Evolutionary conservation across 202 grass and related monocot species (phyloP).

Genomic region (Saccharum hybrid): DNA sequence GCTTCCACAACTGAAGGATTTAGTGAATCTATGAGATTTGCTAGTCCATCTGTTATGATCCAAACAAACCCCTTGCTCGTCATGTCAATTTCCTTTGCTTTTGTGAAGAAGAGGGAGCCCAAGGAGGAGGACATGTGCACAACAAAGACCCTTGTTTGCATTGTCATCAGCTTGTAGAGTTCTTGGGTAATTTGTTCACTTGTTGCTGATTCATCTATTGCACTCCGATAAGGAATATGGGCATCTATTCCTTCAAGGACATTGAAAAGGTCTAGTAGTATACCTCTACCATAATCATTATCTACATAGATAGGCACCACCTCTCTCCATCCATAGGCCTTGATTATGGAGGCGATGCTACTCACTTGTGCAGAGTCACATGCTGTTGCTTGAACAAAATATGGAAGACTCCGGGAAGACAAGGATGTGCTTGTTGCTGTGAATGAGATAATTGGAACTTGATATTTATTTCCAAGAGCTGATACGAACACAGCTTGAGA

Average conservation of each 20-base stretch:
- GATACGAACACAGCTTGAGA: constrained; percentile 50
- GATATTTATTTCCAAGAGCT: constrained; percentile 40
- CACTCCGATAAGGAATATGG: too few relatives aligned
- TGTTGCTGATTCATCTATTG: constrained; percentile 30
- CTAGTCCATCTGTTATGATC: constrained; percentile 53
- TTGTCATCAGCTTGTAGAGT: constrained; percentile 61
- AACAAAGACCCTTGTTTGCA: constrained; percentile 65
- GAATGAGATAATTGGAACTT: constrained; percentile 62
- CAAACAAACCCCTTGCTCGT: constrained; percentile 60
- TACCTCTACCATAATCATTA: constrained; percentile 43
- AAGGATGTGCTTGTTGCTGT: constrained; percentile 51
- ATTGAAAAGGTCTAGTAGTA: constrained; percentile 45
- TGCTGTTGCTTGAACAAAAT: constrained; percentile 55
- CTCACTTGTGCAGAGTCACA: constrained; percentile 44
- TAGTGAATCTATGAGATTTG: constrained; percentile 40
- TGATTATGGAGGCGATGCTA: constrained; percentile 53
- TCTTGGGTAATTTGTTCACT: constrained; percentile 47
- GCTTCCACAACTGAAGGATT: constrained; percentile 32
- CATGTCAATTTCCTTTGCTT: constrained; percentile 54
- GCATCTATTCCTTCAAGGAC: constrained; percentile 38
- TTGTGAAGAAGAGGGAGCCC: constrained; percentile 44
- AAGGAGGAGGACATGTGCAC: constrained; percentile 45
- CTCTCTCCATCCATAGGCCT: constrained; percentile 55
- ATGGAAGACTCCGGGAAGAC: constrained; percentile 25
- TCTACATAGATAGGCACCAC: constrained; percentile 54